These are phyloP conservation scores for Fraxinus excelsior DNA, from an alignment of 257 asterid genomes.

Conservation along the genomic window DNA sequence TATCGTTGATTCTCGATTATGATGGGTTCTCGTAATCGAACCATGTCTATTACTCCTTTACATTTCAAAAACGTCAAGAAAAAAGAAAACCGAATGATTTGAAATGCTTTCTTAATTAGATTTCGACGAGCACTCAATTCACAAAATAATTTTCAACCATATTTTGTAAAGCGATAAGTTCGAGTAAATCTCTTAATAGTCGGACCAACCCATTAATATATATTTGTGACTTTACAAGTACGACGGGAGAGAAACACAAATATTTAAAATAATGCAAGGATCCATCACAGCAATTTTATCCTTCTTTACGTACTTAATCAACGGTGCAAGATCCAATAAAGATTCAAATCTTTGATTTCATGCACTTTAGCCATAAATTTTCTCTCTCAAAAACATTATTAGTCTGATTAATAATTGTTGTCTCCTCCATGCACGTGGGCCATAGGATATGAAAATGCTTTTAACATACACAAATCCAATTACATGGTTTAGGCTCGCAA, in stretches of 20 bases:
- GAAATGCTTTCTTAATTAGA: no score
- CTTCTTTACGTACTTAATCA: not conserved
- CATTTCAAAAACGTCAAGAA: not conserved
- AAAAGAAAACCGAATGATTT: not conserved
- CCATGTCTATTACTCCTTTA: no score
- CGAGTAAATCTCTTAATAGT: not conserved
- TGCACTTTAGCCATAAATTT: not conserved
- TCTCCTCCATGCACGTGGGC: not conserved
- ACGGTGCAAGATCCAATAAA: slow-evolving; percentile 32
- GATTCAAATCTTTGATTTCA: slow-evolving; percentile 24
- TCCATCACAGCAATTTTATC: not conserved
- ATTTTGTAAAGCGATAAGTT: not conserved
- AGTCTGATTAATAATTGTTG: not conserved
- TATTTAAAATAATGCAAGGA: not conserved
- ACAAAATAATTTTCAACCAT: not conserved
- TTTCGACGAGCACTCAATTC: not conserved
- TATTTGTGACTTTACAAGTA: not conserved
- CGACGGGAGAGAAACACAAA: not conserved
- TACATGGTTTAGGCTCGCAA: no score
- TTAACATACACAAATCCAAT: no score
- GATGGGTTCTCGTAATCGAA: no score
- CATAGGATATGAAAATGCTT: not conserved
- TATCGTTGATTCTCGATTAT: no score
- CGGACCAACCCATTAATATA: not conserved
- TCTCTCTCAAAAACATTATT: not conserved